phyloP scores from a whole-genome alignment of 257 asterid species.

The Henckelia pumila region DNA sequence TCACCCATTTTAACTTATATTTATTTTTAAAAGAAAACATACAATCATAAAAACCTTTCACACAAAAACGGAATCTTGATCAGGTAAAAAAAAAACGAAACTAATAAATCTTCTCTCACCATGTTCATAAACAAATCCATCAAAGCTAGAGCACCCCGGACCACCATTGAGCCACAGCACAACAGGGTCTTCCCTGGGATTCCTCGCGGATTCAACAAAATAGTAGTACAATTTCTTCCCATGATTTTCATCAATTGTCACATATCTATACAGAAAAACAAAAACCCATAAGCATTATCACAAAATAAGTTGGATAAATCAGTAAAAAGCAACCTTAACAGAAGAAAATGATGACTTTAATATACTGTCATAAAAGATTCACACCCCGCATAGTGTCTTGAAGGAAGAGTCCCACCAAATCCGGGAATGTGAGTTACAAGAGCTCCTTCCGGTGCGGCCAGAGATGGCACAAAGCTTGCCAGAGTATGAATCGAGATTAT shows the following conservation, averaged over 20 bases:
- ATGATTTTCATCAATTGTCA: conserved; percentile 57
- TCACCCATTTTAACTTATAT: too few species aligned
- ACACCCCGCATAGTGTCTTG: conserved; percentile 93
- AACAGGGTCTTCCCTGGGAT: conserved; percentile 69
- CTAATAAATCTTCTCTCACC: conserved; percentile 41
- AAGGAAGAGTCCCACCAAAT: conserved; percentile 61
- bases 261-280: conserved; percentile 47
- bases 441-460: conserved; percentile 67
- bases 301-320: background rate
- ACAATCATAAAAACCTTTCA: background rate
- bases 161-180: conserved; percentile 99
- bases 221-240: conserved; percentile 78
- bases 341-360: background rate
- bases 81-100: background rate
- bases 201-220: conserved; percentile 81
- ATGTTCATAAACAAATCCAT: conserved; percentile 92
- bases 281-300: background rate
- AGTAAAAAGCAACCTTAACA: background rate
- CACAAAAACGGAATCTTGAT: too few species aligned
- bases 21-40: conserved; percentile 3
- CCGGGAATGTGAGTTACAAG: conserved; percentile 67
- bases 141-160: conserved; percentile 98
- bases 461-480: conserved; percentile 21
- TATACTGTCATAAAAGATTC: background rate
- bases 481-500: conserved; percentile 26